phyloP scores from a whole-genome alignment of 108 stramenopile species.

The Nitzschia putrida region DNA sequence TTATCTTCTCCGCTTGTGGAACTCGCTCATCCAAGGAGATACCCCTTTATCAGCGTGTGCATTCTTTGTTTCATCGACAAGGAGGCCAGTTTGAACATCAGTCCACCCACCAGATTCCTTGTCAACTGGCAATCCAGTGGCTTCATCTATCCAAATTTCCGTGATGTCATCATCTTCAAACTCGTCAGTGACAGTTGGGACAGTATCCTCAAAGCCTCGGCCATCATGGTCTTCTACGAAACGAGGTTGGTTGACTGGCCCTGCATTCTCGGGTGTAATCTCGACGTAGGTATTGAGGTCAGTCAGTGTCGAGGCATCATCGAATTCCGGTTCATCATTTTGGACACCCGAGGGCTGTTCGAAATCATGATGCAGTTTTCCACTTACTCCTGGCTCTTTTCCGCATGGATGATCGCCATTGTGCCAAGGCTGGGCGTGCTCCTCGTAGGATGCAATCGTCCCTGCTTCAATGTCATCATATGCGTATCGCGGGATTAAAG shows the following conservation, averaged over 20 bases:
- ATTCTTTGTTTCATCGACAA: neutral
- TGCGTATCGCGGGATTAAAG: conserved; percentile 2
- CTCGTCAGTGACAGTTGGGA: neutral
- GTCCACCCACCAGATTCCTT: conserved; percentile 16
- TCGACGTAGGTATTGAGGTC: conserved; percentile 10
- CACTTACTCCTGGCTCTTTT: neutral
- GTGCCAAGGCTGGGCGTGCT: neutral
- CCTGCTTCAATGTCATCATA: conserved; percentile 9
- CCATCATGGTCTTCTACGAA: neutral
- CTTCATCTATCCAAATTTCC: conserved; percentile 37
- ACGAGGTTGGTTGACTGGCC: neutral
- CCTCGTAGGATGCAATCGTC: conserved; percentile 1
- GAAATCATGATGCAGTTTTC: too few relatives aligned
- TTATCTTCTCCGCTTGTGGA: too few relatives aligned
- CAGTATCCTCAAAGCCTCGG: neutral
- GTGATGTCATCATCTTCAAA: conserved; percentile 10
- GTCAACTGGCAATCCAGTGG: conserved; percentile 14
- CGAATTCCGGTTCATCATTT: neutral
- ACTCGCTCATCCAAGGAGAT: too few relatives aligned
- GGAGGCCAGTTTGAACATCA: conserved; percentile 25
- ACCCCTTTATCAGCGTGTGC: neutral
- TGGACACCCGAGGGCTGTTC: too few relatives aligned
- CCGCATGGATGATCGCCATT: neutral
- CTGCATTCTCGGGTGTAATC: neutral
- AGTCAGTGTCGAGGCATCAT: conserved; percentile 12